Evolutionary conservation across 2,329 filamentous ascomycete species (phyloP), one percentile per base, ranked within the genome.

Genomic region (Hymenoscyphus infarciens): DNA sequence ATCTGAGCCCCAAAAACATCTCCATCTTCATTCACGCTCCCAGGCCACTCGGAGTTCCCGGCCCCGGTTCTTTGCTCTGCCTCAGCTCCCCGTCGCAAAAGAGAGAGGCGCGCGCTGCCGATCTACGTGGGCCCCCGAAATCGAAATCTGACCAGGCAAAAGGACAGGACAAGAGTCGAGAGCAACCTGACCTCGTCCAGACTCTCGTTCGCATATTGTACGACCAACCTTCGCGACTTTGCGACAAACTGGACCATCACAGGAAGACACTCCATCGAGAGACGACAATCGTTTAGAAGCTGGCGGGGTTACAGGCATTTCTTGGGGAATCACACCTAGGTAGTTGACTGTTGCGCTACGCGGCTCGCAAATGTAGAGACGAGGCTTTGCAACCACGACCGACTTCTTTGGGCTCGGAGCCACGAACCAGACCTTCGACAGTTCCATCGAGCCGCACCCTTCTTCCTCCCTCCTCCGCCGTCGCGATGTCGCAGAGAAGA

Each of bases 401-500:
- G 45, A 52, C 45, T 13, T 22, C 22, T 13, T 52, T 52, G 5
- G 45, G 45, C 19, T 52, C 45, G 45, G 45, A 52, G 19, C 45
- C 45, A 52, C 45, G 45, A 25, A 52, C 19, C 22, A 52, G 19
- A 25, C 45, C 45, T 13, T 52, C 45, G n/a, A 52, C 11, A 42
- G 4, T 25, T 22, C 22, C 10, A 52, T 52, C 19, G 45, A 10
- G 5, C 19, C 45, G 25, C 45, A 52, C 22, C 22, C 45, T 27
- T 5, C 25, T 52, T 19, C n/a, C 38, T 52, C 45, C 45, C 19
- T 52, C 45, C 11, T 22, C 45, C 19, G 45, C 45, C 45, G 8
- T 52, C 45, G 45, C 19, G n/a, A 52, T 52, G 45, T 52, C 45
- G 45, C 83, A 85, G 73, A 81, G 83, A 75, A 83, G 85, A 55